Evolutionary conservation across 805 yeast species (phyloP).

Genomic region (Wickerhamiella qilinensis): DNA sequence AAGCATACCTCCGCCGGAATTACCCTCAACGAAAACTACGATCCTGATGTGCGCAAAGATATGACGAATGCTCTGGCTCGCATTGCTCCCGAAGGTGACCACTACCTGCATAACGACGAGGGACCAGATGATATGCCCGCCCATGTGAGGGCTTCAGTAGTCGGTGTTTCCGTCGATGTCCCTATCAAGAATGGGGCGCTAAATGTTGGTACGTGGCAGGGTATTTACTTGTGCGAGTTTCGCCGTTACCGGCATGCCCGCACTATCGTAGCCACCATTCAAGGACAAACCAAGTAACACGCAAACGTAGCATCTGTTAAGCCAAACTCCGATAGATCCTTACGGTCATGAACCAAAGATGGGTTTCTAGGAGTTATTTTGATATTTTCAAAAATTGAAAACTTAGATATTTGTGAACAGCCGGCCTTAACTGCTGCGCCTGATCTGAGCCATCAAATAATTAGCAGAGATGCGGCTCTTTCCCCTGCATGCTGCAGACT

Average conservation of each 20-base stretch:
- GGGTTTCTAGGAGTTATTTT: no score
- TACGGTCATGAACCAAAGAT: no score
- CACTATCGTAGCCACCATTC: slow-evolving; percentile 54
- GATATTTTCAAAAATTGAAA: no score
- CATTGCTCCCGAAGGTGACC: slow-evolving; percentile 48
- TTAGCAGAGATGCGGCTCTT: no score
- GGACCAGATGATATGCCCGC: slow-evolving; percentile 76
- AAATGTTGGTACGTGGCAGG: slow-evolving; percentile 77
- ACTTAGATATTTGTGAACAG: no score
- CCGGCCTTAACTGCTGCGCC: no score
- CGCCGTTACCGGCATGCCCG: slow-evolving; percentile 48
- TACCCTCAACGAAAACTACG: slow-evolving; percentile 65
- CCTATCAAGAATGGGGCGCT: slow-evolving; percentile 56
- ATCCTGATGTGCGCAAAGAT: slow-evolving; percentile 59
- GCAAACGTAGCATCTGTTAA: no score
- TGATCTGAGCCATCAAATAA: no score
- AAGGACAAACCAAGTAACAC: slow-evolving; percentile 32
- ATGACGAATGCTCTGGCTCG: slow-evolving; percentile 47
- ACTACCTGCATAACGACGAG: slow-evolving; percentile 52
- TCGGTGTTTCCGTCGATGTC: slow-evolving; percentile 49
- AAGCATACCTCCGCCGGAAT: slow-evolving; percentile 72
- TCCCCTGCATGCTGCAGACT: no score
- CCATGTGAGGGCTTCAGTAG: slow-evolving; percentile 43
- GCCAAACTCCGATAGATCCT: no score
- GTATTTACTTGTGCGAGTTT: slow-evolving; percentile 62